Conservation (phyloP, 345 rosid species). For the Salix dunnii region DNA sequence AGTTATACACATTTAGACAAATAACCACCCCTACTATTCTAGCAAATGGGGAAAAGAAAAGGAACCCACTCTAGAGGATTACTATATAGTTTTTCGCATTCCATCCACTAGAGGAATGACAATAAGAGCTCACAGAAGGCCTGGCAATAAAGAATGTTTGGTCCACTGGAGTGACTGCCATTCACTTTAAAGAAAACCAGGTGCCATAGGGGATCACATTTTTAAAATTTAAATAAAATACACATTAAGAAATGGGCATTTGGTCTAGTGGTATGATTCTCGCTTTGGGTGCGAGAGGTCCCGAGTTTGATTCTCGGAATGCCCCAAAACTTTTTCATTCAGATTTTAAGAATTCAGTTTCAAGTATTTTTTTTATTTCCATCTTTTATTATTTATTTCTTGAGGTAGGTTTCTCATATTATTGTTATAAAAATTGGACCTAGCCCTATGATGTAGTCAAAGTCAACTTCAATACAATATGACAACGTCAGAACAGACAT, state of each 20-base stretch:
- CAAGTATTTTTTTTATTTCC: not conserved
- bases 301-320: conserved; percentile 67
- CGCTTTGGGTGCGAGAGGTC: conserved; percentile 88
- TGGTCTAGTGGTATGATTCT: conserved; percentile 80
- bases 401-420: too few relatives aligned
- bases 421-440: not conserved
- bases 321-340: conserved; percentile 28
- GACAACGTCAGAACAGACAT: not conserved
- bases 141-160: too few relatives aligned
- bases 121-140: too few relatives aligned
- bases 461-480: conserved; percentile 1
- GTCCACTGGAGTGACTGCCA: too few relatives aligned
- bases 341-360: not conserved
- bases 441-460: not conserved
- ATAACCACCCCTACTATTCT: too few relatives aligned
- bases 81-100: too few relatives aligned
- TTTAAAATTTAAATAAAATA: not conserved
- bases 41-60: too few relatives aligned
- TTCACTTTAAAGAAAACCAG: too few relatives aligned
- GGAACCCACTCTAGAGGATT: too few relatives aligned
- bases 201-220: not conserved
- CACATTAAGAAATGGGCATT: not conserved
- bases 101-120: too few relatives aligned
- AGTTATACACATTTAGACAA: too few relatives aligned
- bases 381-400: too few relatives aligned